Conservation (phyloP, 202 grass and related monocot genomes). For the Setaria viridis region DNA sequence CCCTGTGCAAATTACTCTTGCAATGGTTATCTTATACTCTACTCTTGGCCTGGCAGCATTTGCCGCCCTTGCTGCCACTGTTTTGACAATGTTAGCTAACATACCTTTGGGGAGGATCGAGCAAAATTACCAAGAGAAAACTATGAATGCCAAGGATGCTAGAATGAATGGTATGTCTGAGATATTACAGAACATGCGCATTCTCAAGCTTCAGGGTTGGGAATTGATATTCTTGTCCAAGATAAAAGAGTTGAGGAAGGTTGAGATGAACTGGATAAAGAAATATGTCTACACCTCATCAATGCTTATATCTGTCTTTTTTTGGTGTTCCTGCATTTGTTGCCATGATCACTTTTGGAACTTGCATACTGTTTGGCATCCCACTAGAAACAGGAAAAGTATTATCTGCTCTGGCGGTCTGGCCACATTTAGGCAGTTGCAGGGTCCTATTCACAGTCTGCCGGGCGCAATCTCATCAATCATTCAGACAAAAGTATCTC, state of each 20-base stretch:
- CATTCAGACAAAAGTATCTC: slow-evolving; percentile 79
- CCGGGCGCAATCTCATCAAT: slow-evolving; percentile 54
- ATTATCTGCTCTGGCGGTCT: slow-evolving; percentile 61
- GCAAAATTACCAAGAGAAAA: slow-evolving; percentile 60
- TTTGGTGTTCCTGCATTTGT: slow-evolving; percentile 71
- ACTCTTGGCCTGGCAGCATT: slow-evolving; percentile 55
- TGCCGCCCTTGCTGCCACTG: slow-evolving; percentile 49
- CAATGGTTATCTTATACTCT: slow-evolving; percentile 61
- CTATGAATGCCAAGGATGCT: slow-evolving; percentile 65
- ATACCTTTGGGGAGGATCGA: slow-evolving; percentile 53
- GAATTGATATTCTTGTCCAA: slow-evolving; percentile 75
- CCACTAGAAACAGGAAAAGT: slow-evolving; percentile 69
- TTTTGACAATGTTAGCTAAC: slow-evolving; percentile 61
- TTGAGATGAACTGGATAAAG: slow-evolving; percentile 64
- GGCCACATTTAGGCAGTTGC: slow-evolving; percentile 68
- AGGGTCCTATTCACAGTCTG: slow-evolving; percentile 62
- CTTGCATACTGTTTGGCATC: slow-evolving; percentile 61
- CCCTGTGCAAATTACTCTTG: slow-evolving; percentile 53
- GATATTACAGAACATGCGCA: slow-evolving; percentile 70
- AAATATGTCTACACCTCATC: slow-evolving; percentile 60
- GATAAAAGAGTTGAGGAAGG: slow-evolving; percentile 64
- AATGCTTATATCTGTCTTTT: slow-evolving; percentile 53
- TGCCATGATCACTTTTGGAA: slow-evolving; percentile 66
- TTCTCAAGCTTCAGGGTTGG: slow-evolving; percentile 84
- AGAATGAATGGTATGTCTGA: slow-evolving; percentile 76